Evolutionary conservation across 805 yeast species (phyloP).

Genomic region (Ogataea neopini): DNA sequence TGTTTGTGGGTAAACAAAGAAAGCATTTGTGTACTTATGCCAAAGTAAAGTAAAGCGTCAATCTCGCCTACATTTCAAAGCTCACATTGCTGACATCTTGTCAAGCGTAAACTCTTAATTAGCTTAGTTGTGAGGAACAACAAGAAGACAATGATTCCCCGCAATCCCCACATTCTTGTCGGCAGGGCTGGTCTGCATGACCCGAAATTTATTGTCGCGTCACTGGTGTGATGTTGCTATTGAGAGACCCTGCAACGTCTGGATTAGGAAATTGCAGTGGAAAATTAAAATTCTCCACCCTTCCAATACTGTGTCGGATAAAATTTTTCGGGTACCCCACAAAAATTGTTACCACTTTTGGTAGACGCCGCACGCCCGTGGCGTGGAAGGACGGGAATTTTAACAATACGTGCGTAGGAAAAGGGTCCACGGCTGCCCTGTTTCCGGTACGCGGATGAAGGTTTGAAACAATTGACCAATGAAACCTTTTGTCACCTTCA

Average conservation of each 20-base stretch:
- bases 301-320: not conserved
- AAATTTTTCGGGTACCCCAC: conserved; percentile 2
- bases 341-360: not conserved
- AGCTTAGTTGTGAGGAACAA: not conserved
- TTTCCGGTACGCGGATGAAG: not conserved
- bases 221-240: not conserved
- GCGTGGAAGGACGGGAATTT: not conserved
- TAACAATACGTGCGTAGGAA: not conserved
- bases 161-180: not conserved
- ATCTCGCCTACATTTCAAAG: too few species aligned
- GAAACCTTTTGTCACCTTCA: not conserved
- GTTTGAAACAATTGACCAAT: not conserved
- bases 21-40: too few species aligned
- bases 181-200: conserved; percentile 1
- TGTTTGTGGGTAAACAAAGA: too few species aligned
- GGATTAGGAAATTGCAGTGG: conserved; percentile 1
- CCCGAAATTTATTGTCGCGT: not conserved
- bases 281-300: not conserved
- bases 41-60: too few species aligned
- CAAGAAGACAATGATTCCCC: not conserved
- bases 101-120: too few species aligned
- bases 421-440: conserved; percentile 1
- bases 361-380: not conserved
- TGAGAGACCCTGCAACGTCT: not conserved
- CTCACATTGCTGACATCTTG: too few species aligned